Conservation (phyloP, 805 yeast species). For the Novakomyces olei region DNA sequence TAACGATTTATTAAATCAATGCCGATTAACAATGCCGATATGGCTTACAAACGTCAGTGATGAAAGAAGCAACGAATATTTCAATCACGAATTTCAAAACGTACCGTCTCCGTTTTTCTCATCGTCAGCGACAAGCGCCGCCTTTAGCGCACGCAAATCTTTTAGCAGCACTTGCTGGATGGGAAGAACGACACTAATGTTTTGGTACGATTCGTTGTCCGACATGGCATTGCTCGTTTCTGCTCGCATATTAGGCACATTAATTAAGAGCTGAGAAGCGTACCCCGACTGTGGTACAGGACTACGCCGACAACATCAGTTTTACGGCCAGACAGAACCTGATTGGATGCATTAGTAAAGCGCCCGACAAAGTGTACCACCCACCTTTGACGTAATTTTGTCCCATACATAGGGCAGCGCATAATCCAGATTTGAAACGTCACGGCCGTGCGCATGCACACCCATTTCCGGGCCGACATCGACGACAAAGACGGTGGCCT, state of each 20-base stretch:
- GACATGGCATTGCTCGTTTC: slow-evolving; percentile 2
- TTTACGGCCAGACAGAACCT: slow-evolving; percentile 13
- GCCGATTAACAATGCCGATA: slow-evolving; percentile 18
- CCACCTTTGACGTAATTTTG: slow-evolving; percentile 16
- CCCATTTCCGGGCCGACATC: slow-evolving; percentile 24
- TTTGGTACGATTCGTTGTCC: slow-evolving; percentile 5
- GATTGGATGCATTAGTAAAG: slow-evolving; percentile 3
- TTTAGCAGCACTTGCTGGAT: slow-evolving; percentile 6
- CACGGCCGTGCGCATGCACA: slow-evolving; percentile 1
- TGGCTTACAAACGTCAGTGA: too few species aligned
- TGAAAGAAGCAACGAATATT: slow-evolving; percentile 5
- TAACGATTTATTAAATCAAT: slow-evolving; percentile 15
- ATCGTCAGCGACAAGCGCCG: too few species aligned
- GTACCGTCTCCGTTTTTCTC: background rate
- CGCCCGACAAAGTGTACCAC: background rate
- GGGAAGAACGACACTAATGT: slow-evolving; percentile 6
- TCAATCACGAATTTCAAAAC: slow-evolving; percentile 3
- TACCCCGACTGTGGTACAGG: slow-evolving; percentile 11
- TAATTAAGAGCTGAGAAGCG: too few species aligned
- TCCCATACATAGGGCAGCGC: slow-evolving; percentile 21
- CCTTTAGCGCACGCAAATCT: too few species aligned
- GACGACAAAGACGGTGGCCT: slow-evolving; percentile 26
- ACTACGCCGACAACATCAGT: slow-evolving; percentile 14
- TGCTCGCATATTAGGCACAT: background rate
- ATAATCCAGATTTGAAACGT: slow-evolving; percentile 6